These are phyloP conservation scores for Calonectria leucothoes DNA, from an alignment of 2,329 filamentous ascomycete species.

Conservation along the genomic window DNA sequence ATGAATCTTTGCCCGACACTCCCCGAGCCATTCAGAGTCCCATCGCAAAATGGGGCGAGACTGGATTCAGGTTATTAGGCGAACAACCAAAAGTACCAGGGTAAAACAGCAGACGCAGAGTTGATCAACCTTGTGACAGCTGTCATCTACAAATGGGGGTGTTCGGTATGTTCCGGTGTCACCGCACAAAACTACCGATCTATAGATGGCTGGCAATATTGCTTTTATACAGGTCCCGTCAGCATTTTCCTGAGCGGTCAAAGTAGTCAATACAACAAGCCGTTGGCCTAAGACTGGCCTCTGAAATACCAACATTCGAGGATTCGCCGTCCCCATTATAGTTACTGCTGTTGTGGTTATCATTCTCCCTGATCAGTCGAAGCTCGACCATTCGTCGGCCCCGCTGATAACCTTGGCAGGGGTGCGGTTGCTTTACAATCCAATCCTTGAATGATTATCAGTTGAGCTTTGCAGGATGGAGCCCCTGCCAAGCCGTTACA, in stretches of 20 bases:
- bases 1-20: background rate
- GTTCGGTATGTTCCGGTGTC: background rate
- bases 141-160: background rate
- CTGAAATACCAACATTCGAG: too few species aligned
- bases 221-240: background rate
- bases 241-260: background rate
- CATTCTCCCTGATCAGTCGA: background rate
- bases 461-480: too few species aligned
- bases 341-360: background rate
- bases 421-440: background rate
- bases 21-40: background rate
- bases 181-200: background rate
- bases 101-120: background rate
- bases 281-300: accelerated
- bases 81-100: background rate
- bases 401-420: background rate
- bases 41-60: background rate
- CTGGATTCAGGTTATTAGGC: background rate
- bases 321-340: too few species aligned
- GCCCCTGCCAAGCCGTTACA: too few species aligned
- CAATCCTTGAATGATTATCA: too few species aligned
- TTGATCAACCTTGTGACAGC: background rate
- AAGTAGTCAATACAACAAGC: background rate
- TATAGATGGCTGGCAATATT: accelerated
- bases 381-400: background rate